Evolutionary conservation across 1,139 yeast genomes (phyloP), one percentile per base, ranked within the genome.

Genomic region (Yamadazyma sp.): DNA sequence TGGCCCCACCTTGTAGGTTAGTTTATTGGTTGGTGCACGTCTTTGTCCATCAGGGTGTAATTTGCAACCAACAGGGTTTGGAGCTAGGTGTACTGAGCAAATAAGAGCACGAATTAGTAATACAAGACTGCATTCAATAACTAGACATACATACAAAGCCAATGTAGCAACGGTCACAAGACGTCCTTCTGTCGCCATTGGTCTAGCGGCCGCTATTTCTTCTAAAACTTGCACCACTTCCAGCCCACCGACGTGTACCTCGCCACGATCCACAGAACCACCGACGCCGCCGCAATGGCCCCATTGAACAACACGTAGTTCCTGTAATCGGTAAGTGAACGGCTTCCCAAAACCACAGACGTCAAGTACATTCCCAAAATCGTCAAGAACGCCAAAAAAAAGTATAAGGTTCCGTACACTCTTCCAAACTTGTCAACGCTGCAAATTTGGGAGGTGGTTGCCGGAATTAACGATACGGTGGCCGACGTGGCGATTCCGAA

Each of bases 381-480:
- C 5, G 78, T 75, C 28, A 79, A 78, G 51, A 82, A 76, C 8
- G 86, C 75, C 33, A 81, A 80, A 31, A 80, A 66, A 50, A 80
- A 79, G 55, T 83, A 83, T 59, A 83, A 72, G 0, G 87, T 81
- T 0, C 89, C 87, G 53, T 79, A 83, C 20, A 85, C 71, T 51
- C 75, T 79, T 22, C 91, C 91, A 50, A 82, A 83, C 41, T 73
- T 75, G 31, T 78, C 79, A 2, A 83, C 78, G 36, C 73, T 73
- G 32, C 87, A 79, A 16, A 84, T 79, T 56, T 83, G 88, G 0
- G 81, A 76, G 41, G 77, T 66, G 42, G 80, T 66, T n/a, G 67
- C 63, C 15, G 65, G 66, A 37, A 62, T 62, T n/a, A 63, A 47
- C 11, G 65, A 56, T 15, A 63, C 49, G 9, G 57, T 61, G 3